phyloP scores from a whole-genome alignment of 2,329 filamentous ascomycete genomes.

The Lecanoromycetidae sp. region DNA sequence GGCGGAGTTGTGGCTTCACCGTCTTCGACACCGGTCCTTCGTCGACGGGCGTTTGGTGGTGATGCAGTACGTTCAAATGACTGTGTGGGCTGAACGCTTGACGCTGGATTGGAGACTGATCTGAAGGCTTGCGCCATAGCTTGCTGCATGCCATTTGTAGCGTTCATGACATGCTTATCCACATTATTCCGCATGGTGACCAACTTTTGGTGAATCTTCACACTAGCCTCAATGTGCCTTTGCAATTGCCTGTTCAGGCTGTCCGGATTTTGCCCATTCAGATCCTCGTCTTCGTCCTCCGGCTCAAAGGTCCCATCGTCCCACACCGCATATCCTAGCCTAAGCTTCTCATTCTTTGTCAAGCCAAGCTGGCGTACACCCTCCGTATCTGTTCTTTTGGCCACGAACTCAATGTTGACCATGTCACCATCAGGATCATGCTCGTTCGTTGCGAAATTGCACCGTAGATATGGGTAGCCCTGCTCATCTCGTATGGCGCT shows the following conservation, averaged over 20 bases:
- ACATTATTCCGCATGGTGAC: constrained; percentile 6
- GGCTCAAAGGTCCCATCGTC: constrained; percentile 14
- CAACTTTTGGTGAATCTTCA: constrained; percentile 8
- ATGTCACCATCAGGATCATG: constrained; percentile 10
- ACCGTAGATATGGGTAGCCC: constrained; percentile 12
- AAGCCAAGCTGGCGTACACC: constrained; percentile 9
- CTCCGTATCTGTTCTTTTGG: constrained; percentile 12
- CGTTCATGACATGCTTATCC: constrained; percentile 8
- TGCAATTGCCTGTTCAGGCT: constrained; percentile 8
- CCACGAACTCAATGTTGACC: constrained; percentile 15
- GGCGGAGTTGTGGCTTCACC: neutral
- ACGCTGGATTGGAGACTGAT: constrained; percentile 2
- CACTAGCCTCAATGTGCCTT: constrained; percentile 5
- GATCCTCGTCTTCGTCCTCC: constrained; percentile 6
- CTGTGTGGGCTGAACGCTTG: too few relatives aligned
- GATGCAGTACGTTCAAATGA: neutral
- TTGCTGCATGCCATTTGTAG: constrained; percentile 10
- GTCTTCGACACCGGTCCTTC: neutral
- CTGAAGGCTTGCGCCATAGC: constrained; percentile 9
- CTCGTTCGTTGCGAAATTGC: constrained; percentile 12
- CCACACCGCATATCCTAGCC: constrained; percentile 13
- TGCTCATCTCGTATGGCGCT: constrained; percentile 12
- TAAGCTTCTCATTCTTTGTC: constrained; percentile 13
- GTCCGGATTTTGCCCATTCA: neutral
- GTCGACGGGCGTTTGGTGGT: neutral